These are phyloP conservation scores for Fusarium domesticum DNA, from an alignment of 2,329 filamentous ascomycete genomes.

Conservation along the genomic window DNA sequence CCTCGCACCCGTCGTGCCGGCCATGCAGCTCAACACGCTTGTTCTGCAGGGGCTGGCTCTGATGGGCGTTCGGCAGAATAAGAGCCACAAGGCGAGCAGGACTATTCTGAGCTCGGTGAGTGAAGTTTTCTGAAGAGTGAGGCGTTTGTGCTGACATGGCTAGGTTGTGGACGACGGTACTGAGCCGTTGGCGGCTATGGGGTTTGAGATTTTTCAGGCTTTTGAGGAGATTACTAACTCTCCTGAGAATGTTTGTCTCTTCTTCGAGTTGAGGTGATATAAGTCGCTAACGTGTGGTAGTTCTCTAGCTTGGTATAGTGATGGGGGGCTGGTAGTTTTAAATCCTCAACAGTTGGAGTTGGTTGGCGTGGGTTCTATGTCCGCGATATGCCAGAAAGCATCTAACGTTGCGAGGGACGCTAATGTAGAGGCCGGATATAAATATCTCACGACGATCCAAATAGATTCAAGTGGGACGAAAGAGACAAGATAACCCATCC, in stretches of 20 bases:
- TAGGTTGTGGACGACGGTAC: slow-evolving; percentile 68
- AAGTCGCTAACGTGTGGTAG: slow-evolving; percentile 6
- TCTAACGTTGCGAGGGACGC: too few relatives aligned
- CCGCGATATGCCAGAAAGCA: too few relatives aligned
- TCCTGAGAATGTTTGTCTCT: slow-evolving; percentile 44
- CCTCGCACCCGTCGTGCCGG: slow-evolving; percentile 72
- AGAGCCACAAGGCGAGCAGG: slow-evolving; percentile 69
- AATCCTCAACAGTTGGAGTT: too few relatives aligned
- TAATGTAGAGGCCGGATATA: too few relatives aligned
- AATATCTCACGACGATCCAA: too few relatives aligned
- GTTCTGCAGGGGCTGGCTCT: slow-evolving; percentile 74
- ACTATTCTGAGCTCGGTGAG: slow-evolving; percentile 79
- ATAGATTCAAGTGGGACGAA: too few relatives aligned
- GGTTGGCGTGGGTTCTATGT: too few relatives aligned
- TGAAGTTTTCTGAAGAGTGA: neutral
- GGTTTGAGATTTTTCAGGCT: slow-evolving; percentile 72
- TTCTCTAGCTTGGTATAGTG: slow-evolving; percentile 14
- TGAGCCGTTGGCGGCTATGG: slow-evolving; percentile 74
- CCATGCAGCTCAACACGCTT: slow-evolving; percentile 64
- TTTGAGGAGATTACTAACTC: slow-evolving; percentile 78
- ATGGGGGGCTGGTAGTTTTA: too few relatives aligned
- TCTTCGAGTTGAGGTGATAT: neutral
- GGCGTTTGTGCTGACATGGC: slow-evolving; percentile 12
- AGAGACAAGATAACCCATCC: too few relatives aligned
- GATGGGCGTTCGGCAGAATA: slow-evolving; percentile 79